phyloP scores from a whole-genome alignment of 805 yeast species.

The Hemisphaericaspora nanyangensis region DNA sequence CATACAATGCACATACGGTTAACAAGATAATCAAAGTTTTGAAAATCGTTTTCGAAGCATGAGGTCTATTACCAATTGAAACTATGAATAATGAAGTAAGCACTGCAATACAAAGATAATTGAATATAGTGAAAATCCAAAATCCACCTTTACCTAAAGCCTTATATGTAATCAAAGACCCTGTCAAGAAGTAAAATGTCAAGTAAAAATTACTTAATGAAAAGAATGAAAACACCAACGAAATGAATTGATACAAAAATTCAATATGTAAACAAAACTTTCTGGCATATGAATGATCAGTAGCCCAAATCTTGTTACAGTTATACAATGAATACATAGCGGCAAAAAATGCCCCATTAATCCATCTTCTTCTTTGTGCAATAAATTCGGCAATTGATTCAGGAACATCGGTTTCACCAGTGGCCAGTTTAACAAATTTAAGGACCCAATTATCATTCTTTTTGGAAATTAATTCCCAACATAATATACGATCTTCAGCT shows the following conservation, averaged over 20 bases:
- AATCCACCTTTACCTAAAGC: conserved; percentile 71
- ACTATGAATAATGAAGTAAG: conserved; percentile 86
- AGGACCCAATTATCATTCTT: conserved; percentile 80
- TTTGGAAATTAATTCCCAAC: conserved; percentile 95
- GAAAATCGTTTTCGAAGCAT: conserved; percentile 83
- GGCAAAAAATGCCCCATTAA: conserved; percentile 95
- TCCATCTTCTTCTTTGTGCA: conserved; percentile 92
- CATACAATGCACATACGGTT: conserved; percentile 76
- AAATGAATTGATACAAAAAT: conserved; percentile 76
- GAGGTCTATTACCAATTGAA: conserved; percentile 97
- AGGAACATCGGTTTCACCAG: conserved; percentile 97
- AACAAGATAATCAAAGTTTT: conserved; percentile 66
- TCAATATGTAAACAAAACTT: conserved; percentile 73
- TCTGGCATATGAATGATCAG: conserved; percentile 68
- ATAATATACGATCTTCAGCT: conserved; percentile 93
- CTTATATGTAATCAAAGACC: conserved; percentile 55
- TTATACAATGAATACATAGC: conserved; percentile 83
- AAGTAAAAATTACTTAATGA: conserved; percentile 88
- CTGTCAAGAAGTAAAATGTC: conserved; percentile 90
- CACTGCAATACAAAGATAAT: conserved; percentile 77
- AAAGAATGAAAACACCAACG: conserved; percentile 83
- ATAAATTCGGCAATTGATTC: conserved; percentile 81
- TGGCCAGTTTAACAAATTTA: conserved; percentile 87
- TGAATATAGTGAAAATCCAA: conserved; percentile 79
- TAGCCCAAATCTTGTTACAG: conserved; percentile 69